Conservation (phyloP, 2,329 filamentous ascomycete species). For the Talaromyces sp. region DNA sequence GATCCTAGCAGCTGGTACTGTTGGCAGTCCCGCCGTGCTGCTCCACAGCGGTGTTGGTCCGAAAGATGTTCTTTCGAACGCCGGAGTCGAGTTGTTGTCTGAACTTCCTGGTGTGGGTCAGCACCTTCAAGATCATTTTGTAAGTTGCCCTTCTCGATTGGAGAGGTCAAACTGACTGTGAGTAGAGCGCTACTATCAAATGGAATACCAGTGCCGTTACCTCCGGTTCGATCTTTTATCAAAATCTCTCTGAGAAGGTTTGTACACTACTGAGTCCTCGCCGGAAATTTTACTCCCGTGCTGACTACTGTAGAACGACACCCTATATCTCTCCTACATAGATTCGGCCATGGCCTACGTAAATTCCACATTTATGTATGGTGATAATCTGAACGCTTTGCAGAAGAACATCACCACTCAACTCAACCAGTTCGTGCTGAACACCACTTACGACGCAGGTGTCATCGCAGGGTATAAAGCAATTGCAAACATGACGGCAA, state of each 20-base stretch:
- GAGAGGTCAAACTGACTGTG: neutral
- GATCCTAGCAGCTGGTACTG: constrained; percentile 45
- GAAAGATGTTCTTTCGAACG: constrained; percentile 40
- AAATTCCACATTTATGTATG: constrained; percentile 22
- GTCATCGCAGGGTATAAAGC: constrained; percentile 26
- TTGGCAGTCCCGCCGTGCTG: constrained; percentile 54
- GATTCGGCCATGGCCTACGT: constrained; percentile 26
- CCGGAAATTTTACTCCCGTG: neutral
- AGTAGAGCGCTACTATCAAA: constrained; percentile 27
- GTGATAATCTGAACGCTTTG: constrained; percentile 13
- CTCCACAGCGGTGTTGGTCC: constrained; percentile 59
- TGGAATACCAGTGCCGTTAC: constrained; percentile 26
- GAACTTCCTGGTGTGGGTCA: constrained; percentile 46
- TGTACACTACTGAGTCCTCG: constrained; percentile 1
- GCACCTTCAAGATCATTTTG: constrained; percentile 49
- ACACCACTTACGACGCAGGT: constrained; percentile 22
- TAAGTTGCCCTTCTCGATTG: constrained; percentile 11
- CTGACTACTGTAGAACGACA: constrained; percentile 20
- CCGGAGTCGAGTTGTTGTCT: constrained; percentile 43
- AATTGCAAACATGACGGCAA: constrained; percentile 25
- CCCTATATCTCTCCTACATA: constrained; percentile 26
- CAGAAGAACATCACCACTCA: constrained; percentile 17
- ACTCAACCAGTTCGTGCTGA: constrained; percentile 19
- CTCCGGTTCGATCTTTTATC: constrained; percentile 27
- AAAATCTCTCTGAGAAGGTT: constrained; percentile 25